Evolutionary conservation across 257 asterid species (phyloP).

Genomic region (Scutellaria minor): DNA sequence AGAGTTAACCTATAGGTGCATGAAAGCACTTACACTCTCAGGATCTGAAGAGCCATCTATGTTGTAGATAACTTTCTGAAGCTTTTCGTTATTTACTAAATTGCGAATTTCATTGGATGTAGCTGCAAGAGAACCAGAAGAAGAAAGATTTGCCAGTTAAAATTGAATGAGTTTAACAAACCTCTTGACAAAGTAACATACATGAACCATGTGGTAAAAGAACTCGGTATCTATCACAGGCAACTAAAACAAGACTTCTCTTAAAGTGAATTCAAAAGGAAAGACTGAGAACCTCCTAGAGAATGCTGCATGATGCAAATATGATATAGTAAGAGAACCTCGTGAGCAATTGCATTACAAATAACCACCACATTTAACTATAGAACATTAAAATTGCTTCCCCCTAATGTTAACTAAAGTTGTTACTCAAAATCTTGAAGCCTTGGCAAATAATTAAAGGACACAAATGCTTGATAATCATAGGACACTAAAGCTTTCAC

Average conservation of each 20-base stretch:
- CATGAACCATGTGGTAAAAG: neutral
- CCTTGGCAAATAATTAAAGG: neutral
- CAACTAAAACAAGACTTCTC: neutral
- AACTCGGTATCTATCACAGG: neutral
- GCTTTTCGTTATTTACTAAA: slow-evolving; percentile 55
- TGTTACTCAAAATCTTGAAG: neutral
- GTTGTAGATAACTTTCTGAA: slow-evolving; percentile 55
- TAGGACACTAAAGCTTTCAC: neutral
- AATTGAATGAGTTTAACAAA: neutral
- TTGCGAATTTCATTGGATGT: slow-evolving; percentile 65
- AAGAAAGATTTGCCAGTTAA: neutral
- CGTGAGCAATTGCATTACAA: neutral
- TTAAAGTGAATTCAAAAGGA: neutral
- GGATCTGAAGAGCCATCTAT: slow-evolving; percentile 64
- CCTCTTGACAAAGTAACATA: neutral
- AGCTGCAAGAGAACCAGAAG: slow-evolving; percentile 51
- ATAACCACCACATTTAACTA: neutral
- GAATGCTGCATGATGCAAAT: neutral
- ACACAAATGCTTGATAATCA: neutral
- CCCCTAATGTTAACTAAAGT: neutral
- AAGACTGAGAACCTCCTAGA: neutral
- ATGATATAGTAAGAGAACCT: too few relatives aligned
- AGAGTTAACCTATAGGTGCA: neutral
- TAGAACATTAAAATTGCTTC: neutral
- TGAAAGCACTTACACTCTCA: slow-evolving; percentile 48